Base-by-base conservation (phyloP, 2,329 filamentous ascomycete species). In the Fusarium sublunatum region DNA sequence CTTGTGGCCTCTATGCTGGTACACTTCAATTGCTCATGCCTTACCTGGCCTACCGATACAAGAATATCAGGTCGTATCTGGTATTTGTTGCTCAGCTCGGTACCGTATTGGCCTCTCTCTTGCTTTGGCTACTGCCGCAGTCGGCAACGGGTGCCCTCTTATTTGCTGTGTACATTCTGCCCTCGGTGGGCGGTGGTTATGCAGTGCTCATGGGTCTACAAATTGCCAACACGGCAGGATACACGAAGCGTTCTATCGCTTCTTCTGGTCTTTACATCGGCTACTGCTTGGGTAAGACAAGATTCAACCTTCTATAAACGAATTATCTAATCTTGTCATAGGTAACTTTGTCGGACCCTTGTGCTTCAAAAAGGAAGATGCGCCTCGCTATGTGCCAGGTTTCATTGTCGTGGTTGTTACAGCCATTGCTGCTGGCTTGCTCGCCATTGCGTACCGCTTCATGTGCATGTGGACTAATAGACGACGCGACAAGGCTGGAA, bases 161-260 rank as follows among this genome's bases (percentile, higher is more conserved):
- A 0, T 84, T 84, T 58, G 83, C 77, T 1, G 76, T 76, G 9
- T 81, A 80, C 43, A 83, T 84, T 40, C 70, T 85, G 8, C 77
- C 81, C 1, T 79, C 77, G 0, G 61, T 77, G 0, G 75, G 74
- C 0, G 81, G 76, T 2, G 79, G 76, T 1, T 85, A 85, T 57
- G 81, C 79, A 2, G 79, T 84, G 6, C 67, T 83, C 0, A 82
- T 69, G 66, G 66, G 65, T 9, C 36, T 53, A 1, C 66, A 69
- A 35, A 67, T 86, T 76, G 80, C 81, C 25, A 83, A 84, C 58
- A 83, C 79, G 10, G 80, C 82, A 0, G 82, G 82, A 2, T 83
- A 84, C 48, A 83, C 82, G 0, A 84, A 84, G 69, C 73, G 80
- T 2, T 78, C 78, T 2, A 72, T 83, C 1, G 78, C 78, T 2